Conservation (phyloP, 1,284 basidiomycete species). For the Ustilago esculenta region DNA sequence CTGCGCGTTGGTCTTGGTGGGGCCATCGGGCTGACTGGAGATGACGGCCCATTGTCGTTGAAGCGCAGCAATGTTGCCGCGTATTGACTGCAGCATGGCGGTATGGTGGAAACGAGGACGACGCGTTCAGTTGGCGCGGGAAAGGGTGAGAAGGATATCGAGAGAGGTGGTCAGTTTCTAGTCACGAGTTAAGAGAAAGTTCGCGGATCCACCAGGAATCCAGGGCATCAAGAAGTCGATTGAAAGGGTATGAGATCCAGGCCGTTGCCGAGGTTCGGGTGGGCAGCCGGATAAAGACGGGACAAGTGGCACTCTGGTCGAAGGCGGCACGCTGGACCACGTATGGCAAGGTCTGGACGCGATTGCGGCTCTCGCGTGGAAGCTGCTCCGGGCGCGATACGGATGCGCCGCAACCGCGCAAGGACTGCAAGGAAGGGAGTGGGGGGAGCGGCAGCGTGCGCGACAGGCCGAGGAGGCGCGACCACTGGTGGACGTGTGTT, state of each 20-base stretch:
- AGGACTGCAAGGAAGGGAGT: not conserved
- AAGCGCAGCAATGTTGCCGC: conserved; percentile 51
- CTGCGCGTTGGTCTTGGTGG: conserved; percentile 53
- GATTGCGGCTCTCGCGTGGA: no score
- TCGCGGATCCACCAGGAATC: not conserved
- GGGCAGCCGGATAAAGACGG: no score
- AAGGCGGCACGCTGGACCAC: not conserved
- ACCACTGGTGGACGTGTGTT: not conserved
- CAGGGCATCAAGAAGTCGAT: conserved; percentile 1
- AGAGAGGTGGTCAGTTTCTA: conserved; percentile 7
- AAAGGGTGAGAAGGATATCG: not conserved
- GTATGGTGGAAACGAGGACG: not conserved
- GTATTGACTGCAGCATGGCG: conserved; percentile 46
- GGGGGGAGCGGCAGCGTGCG: conserved; percentile 3
- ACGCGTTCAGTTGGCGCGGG: not conserved
- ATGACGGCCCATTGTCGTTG: conserved; percentile 62
- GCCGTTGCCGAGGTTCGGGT: no score
- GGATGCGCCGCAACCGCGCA: no score
- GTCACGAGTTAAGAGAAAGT: not conserved
- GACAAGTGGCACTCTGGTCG: no score
- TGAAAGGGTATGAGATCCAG: not conserved
- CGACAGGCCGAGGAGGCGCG: conserved; percentile 1
- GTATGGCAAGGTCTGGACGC: not conserved
- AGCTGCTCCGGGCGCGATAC: no score
- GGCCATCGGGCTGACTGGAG: conserved; percentile 54